phyloP scores from a whole-genome alignment of 192 early-diverging fungal genomes.

The Pecoramyces ruminantium region DNA sequence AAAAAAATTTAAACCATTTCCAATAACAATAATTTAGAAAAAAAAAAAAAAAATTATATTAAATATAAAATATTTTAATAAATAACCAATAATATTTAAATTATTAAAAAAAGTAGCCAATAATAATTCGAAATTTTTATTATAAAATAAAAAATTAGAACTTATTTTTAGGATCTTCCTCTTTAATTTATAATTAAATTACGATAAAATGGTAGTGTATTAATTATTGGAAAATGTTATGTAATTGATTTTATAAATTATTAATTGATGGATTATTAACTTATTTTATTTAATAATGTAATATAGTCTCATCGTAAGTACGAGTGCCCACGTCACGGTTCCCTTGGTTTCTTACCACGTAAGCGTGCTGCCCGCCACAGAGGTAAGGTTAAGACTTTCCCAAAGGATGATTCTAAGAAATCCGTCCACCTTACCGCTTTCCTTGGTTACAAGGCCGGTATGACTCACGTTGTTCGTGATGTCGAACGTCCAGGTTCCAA shows the following conservation, averaged over 20 bases:
- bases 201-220: not conserved
- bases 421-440: slow-evolving; percentile 97
- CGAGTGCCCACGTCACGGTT: slow-evolving; percentile 1
- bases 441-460: slow-evolving; percentile 99
- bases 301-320: slow-evolving; percentile 77
- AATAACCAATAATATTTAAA: no score
- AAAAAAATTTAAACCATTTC: no score
- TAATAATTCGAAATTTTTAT: no score
- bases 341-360: slow-evolving; percentile 57
- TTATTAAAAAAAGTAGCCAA: no score
- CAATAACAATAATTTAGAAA: no score
- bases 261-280: not conserved
- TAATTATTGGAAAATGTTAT: not conserved
- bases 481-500: slow-evolving; percentile 97
- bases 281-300: not conserved
- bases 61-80: no score
- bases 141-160: no score
- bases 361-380: slow-evolving; percentile 86
- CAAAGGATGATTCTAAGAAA: slow-evolving; percentile 87
- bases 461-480: slow-evolving; percentile 99
- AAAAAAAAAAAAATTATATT: no score
- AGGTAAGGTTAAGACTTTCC: slow-evolving; percentile 97
- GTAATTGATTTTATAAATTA: not conserved
- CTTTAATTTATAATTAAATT: no score
- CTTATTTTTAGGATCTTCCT: no score